Base-by-base conservation (phyloP, 305 asterid species). In the Fraxinus floribunda region DNA sequence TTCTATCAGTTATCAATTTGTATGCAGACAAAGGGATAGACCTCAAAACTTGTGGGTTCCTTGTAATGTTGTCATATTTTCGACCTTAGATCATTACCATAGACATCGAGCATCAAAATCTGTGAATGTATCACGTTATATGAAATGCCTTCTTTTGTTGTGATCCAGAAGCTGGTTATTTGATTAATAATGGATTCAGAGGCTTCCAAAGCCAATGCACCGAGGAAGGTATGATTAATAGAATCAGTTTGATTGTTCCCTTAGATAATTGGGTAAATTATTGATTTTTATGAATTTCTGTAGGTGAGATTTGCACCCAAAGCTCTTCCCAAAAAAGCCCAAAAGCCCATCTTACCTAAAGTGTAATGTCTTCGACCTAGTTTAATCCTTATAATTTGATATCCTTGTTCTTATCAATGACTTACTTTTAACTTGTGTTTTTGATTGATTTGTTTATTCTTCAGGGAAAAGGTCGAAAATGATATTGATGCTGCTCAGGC, bases 251-350 rank as follows among this genome's bases (percentile, higher is more conserved):
- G 71, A 72, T 44, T n/a, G n/a, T 20, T 13, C 18, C 38, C 57
- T 44, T 79, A 80, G 82, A 83, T 82, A 73, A 22, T 34, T 34
- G 36, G 36, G 36, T 34, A 34, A 34, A 34, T 34, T 8, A 74
- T 71, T 3, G 11, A 78, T 78, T 34, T 20, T 74, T 76, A 11
- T 78, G 79, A 16, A 4, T 30, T 78, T 24, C 46, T 64, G 52
- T 71, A 95, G 97, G 89, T 94, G 86, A 93, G 78, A 82, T 95
- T 89, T 87, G 90, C 91, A 60, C 98, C 98, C 5, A 94, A 94
- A 87, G 93, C 89, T 83, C 97, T 97, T 78, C 93, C 90, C 35
- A 92, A 93, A 84, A 90, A 88, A 87, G 93, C 85, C 5, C 80
- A 70, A 35, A 93, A 90, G 81, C 83, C 85, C 41, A 86, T 86